Base-by-base conservation (phyloP, 2,329 filamentous ascomycete species). In the Kalmusia sp. region DNA sequence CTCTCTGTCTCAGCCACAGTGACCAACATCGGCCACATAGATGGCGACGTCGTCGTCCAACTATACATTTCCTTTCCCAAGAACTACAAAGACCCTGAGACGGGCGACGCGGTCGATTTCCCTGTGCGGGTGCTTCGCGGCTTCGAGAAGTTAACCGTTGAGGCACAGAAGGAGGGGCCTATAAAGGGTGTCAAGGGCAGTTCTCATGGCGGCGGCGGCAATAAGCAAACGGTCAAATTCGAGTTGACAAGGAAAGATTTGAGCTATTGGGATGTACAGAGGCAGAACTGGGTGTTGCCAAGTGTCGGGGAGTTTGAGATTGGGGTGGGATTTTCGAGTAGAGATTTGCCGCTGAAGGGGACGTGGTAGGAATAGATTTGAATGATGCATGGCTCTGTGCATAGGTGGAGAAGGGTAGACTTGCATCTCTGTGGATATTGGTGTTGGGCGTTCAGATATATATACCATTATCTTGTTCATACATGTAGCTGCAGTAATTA, bases 1-100 rank as follows among this genome's bases (percentile, higher is more conserved):
- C 78, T 83, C 52, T 67, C 75, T 2, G 81, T 84, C 2, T 77
- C 75, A 0, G 74, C 87, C 3, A 79, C 76, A 0, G 71, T 92
- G 3, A 80, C 78, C 39, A 92, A 92, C 69, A 85, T 79, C 0
- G 89, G 89, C n/a, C 74, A 77, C 0, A 64, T 79, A 0, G 68
- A 74, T 3, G 84, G 84, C 28, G 76, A 79, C 12, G 75, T 79
- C 14, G 83, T 87, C 2, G 82, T 84, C 2, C 85, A 87, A 55
- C 65, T 86, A 3, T 87, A 87, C 60, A 58, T 85, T 25, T 76
- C 72, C 6, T 79, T 78, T 34, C 80, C 84, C 0, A 56, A 75
- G 6, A 56, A 69, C 47, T 76, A 78, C 50, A 65, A 61, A n/a
- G 76, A 79, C 45, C 59, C 65, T 0, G 72, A 74, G 47, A 78